Evolutionary conservation across 192 early-diverging fungal genomes (phyloP).

Genomic region (Dimargaris cristalligena): DNA sequence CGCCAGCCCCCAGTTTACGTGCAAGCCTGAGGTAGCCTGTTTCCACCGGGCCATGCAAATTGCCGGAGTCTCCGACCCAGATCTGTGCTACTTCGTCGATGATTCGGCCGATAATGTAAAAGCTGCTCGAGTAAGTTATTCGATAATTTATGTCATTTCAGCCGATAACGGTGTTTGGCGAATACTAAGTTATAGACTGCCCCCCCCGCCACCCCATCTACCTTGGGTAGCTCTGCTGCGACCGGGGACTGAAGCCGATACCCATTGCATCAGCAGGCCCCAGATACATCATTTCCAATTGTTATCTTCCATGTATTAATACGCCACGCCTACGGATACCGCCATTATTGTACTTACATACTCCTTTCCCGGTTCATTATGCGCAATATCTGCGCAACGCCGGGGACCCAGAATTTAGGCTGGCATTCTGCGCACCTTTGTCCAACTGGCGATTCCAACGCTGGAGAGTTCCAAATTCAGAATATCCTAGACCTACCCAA

Average conservation of each 20-base stretch:
- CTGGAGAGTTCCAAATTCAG: conserved; percentile 39
- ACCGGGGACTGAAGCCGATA: conserved; percentile 30
- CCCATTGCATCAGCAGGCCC: conserved; percentile 23
- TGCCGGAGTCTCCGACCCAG: conserved; percentile 36
- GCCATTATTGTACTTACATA: too few species aligned
- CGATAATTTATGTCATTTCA: background rate
- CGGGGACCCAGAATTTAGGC: conserved; percentile 15
- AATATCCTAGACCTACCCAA: conserved; percentile 40
- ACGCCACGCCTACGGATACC: too few species aligned
- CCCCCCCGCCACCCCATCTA: background rate
- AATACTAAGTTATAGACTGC: background rate
- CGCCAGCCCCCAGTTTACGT: conserved; percentile 41
- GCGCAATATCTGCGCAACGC: background rate
- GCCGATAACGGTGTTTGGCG: too few species aligned
- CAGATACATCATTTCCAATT: too few species aligned
- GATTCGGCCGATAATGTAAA: conserved; percentile 50
- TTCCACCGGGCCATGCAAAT: conserved; percentile 41
- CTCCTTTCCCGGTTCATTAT: background rate
- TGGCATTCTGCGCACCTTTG: conserved; percentile 33
- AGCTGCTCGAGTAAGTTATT: conserved; percentile 31
- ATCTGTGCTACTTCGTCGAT: conserved; percentile 57
- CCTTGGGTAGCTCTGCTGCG: background rate
- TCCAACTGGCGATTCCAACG: conserved; percentile 19
- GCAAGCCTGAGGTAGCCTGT: conserved; percentile 41
- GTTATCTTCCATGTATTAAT: too few species aligned